Evolutionary conservation across 2,329 filamentous ascomycete species (phyloP).

Genomic region (Didymella pinodella): DNA sequence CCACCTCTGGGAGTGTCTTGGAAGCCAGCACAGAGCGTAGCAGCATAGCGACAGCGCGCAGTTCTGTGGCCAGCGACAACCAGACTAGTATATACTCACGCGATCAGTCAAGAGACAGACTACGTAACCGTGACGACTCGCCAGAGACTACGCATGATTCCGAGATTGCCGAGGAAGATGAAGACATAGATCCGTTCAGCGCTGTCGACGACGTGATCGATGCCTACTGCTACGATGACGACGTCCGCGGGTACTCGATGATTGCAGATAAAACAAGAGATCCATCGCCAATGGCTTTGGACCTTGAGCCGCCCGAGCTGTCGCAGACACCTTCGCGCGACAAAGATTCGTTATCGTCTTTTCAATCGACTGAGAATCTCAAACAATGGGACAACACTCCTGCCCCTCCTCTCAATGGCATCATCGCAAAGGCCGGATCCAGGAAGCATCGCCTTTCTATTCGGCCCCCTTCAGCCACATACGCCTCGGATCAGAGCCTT

Average conservation of each 20-base stretch:
- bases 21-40: slow-evolving; percentile 77
- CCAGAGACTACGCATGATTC: slow-evolving; percentile 39
- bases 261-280: slow-evolving; percentile 16
- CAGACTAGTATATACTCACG: slow-evolving; percentile 56
- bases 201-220: slow-evolving; percentile 66
- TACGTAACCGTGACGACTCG: slow-evolving; percentile 40
- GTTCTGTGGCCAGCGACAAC: slow-evolving; percentile 69
- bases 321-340: slow-evolving; percentile 43
- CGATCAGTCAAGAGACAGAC: slow-evolving; percentile 37
- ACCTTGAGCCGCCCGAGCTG: slow-evolving; percentile 35
- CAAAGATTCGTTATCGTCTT: slow-evolving; percentile 35
- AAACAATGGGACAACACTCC: slow-evolving; percentile 31
- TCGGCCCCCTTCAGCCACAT: slow-evolving; percentile 19
- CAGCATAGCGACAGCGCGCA: slow-evolving; percentile 80
- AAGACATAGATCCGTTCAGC: slow-evolving; percentile 52
- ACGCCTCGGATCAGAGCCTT: slow-evolving; percentile 15
- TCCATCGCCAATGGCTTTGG: slow-evolving; percentile 30
- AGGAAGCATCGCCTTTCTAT: slow-evolving; percentile 28
- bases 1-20: slow-evolving; percentile 63
- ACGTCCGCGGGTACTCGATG: slow-evolving; percentile 28
- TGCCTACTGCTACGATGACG: slow-evolving; percentile 65
- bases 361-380: slow-evolving; percentile 34
- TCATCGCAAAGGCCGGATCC: slow-evolving; percentile 11
- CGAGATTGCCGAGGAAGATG: slow-evolving; percentile 37
- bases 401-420: slow-evolving; percentile 17